Evolutionary conservation across 805 yeast species (phyloP).

Genomic region (Maudiozyma turicensis): DNA sequence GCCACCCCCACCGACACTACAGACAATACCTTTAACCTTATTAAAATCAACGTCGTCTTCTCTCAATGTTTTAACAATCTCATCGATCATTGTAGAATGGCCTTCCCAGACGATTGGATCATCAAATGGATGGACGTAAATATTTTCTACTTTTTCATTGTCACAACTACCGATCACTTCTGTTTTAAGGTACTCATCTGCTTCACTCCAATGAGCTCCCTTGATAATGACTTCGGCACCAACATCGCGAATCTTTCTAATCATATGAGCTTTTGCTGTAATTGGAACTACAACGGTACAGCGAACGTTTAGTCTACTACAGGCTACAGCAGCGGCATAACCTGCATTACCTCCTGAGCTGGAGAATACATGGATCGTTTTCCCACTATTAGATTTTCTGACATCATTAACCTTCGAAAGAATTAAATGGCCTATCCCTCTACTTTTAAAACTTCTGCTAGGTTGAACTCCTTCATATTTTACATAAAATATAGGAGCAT

Average conservation of each 20-base stretch:
- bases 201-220: conserved; percentile 41
- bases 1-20: conserved; percentile 52
- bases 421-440: conserved; percentile 43
- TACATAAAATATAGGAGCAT: conserved; percentile 28
- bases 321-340: conserved; percentile 35
- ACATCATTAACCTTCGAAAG: conserved; percentile 19
- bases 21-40: conserved; percentile 36
- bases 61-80: conserved; percentile 23
- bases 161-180: conserved; percentile 15
- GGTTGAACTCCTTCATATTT: conserved; percentile 45
- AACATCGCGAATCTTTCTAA: conserved; percentile 33
- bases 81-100: conserved; percentile 40
- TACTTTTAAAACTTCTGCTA: conserved; percentile 44
- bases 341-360: conserved; percentile 51
- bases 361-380: conserved; percentile 25
- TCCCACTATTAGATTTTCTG: conserved; percentile 15
- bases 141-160: conserved; percentile 19
- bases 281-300: conserved; percentile 56
- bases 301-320: conserved; percentile 24
- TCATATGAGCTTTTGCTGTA: conserved; percentile 36
- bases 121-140: conserved; percentile 48
- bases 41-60: conserved; percentile 12
- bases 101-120: conserved; percentile 45
- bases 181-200: conserved; percentile 34
- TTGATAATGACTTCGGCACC: conserved; percentile 41